These are phyloP conservation scores for Geum urbanum DNA, from an alignment of 306 rosid genomes.

Conservation along the genomic window DNA sequence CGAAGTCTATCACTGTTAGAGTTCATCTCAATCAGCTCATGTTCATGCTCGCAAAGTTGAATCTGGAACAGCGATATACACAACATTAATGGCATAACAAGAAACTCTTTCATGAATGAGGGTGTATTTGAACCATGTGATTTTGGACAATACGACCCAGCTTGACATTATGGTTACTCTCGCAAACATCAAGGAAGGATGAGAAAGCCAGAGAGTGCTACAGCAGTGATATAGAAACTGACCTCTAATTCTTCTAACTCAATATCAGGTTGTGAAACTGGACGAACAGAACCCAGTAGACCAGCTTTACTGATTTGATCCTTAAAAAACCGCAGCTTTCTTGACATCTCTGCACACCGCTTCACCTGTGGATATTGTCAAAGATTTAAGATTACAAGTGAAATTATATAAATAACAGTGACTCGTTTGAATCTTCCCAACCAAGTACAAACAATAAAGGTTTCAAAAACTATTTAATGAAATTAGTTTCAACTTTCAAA, in stretches of 20 bases:
- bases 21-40: conserved; percentile 88
- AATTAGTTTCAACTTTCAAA: neutral
- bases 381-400: conserved; percentile 2
- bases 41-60: conserved; percentile 94
- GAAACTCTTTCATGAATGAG: conserved; percentile 18
- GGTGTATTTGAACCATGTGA: conserved; percentile 10
- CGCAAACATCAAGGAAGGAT: conserved; percentile 22
- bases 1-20: conserved; percentile 83
- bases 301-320: conserved; percentile 92
- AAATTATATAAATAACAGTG: conserved; percentile 9
- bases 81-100: conserved; percentile 22
- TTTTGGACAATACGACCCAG: conserved; percentile 15
- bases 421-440: conserved; percentile 7
- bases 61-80: conserved; percentile 42
- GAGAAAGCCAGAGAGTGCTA: conserved; percentile 3
- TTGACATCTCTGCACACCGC: conserved; percentile 98
- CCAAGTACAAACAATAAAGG: conserved; percentile 1
- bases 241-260: conserved; percentile 96
- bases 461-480: conserved; percentile 6
- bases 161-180: conserved; percentile 21
- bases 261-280: conserved; percentile 61
- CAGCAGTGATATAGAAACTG: conserved; percentile 24
- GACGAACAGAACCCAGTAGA: conserved; percentile 48
- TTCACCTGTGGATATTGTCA: conserved; percentile 67
- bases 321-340: conserved; percentile 84